Base-by-base conservation (phyloP, 306 rosid species). In the Ormosia semicastrata region DNA sequence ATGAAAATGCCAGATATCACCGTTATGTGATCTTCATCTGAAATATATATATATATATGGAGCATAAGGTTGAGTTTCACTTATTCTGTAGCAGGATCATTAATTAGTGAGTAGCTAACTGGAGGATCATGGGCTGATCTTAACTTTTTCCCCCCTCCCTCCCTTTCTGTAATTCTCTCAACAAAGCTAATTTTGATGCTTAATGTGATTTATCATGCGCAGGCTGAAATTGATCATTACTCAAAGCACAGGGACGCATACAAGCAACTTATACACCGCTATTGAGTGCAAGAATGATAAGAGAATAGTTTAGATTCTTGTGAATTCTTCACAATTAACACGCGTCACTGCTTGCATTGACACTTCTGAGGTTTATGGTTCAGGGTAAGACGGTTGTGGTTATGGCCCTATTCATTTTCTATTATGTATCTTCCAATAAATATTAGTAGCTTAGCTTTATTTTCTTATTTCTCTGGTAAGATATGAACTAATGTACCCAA, bases 141-240 rank as follows among this genome's bases (percentile, higher is more conserved):
- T 67, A 18, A 6, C 8, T 7, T 40, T 30, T 43, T 15, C 4
- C 8, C 58, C 18, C 40, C 6, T 36, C 69, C 13, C 10, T 8
- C 36, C 43, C 44, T 66, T 41, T 44, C n/a, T 10, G 41, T 43
- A 32, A 46, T 79, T 50, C 18, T 33, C 37, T 76, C 11, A 5
- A 6, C 34, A 18, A 24, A 50, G 52, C 10, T 54, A 64, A 75
- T 52, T 79, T 76, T 74, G 12, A 68, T 73, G 39, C 4, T 67
- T 50, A 37, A 62, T 34, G 37, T 66, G 73, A 71, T 66, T 76
- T 67, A 37, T 75, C 40, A 18, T 84, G 60, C 65, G 77, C 91
- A 95, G 98, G 99, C 89, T 3, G 98, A 95, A 59, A 82, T 87
- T 80, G 89, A 88, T 8, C 88, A 88, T 86, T 95, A 90, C 87